Percentiles rank a stretch among this genome's conserved stretches.
Evolutionary conservation across 768 basidiomycete species (phyloP).

Genomic region (Paxillus rubicundulus): DNA sequence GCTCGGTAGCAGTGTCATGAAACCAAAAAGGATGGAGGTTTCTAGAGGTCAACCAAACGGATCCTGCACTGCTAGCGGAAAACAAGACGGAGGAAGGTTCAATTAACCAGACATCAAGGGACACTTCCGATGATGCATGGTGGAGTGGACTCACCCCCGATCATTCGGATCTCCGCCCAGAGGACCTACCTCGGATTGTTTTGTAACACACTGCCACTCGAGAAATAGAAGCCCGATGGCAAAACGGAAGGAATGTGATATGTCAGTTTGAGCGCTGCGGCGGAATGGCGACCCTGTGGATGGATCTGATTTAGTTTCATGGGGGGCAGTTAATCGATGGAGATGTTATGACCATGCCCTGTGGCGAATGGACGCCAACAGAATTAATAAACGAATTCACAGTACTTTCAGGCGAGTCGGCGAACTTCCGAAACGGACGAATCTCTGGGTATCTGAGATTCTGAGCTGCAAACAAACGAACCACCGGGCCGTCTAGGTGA

Average conservation of each 20-base stretch:
- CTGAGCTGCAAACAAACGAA: too few species aligned
- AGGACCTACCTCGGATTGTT: background rate
- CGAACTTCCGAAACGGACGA: too few species aligned
- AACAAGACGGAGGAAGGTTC: conserved; percentile 10
- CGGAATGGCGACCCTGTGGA: background rate
- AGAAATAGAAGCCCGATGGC: conserved; percentile 1
- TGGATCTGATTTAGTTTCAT: background rate
- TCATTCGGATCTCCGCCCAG: background rate
- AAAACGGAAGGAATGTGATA: background rate
- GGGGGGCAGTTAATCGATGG: background rate
- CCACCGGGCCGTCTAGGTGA: too few species aligned
- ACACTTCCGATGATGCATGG: conserved; percentile 2
- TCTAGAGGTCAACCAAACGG: background rate
- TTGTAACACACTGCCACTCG: background rate
- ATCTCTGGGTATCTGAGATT: too few species aligned
- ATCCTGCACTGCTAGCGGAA: conserved; percentile 1
- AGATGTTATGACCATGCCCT: conserved; percentile 1
- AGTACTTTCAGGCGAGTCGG: background rate
- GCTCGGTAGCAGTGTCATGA: conserved; percentile 41
- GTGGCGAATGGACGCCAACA: background rate
- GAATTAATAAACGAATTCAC: conserved; percentile 2
- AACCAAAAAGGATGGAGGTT: background rate
- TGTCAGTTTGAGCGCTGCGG: background rate
- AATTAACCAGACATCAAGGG: background rate
- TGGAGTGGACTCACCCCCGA: background rate